Base-by-base conservation (phyloP, 805 yeast genomes). In the Yamadazyma sp. region DNA sequence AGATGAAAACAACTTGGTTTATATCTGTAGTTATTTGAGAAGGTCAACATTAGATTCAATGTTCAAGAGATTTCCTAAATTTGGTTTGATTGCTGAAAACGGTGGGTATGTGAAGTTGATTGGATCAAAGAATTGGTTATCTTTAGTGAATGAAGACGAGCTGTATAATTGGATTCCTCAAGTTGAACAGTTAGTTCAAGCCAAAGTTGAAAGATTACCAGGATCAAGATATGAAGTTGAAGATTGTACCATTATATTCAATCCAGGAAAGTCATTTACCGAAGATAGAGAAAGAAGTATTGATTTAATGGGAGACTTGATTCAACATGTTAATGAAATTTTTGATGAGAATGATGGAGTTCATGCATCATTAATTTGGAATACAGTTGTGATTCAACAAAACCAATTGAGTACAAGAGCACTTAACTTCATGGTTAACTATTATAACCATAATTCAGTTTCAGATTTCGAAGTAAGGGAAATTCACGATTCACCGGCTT, bases 51-150 rank as follows among this genome's bases (percentile, higher is more conserved):
- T 89, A 51, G 85, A 82, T 42, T 69, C 85, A 36, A 61, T 78
- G 35, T 88, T 81, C 60, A 69, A 82, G 13, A 73, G 86, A 45
- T 71, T 78, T 4, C 76, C 82, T 1, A 76, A 76, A 26, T 51
- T 89, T 20, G 97, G 97, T 0, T 65, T 91, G 34, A 79, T 91
- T 43, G 95, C 96, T 1, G 98, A 89, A 57, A 81, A 82, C 52
- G 98, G 98, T 23, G 94, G 87, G 0, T 86, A 75, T 49, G 70
- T 91, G 22, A 80, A 75, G 53, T 50, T 77, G 13, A 71, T 73
- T 11, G 70, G 75, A 14, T 45, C 64, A 18, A 58, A 65, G 11
- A 58, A 65, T 9, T 86, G 95, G 95, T 59, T 73, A 31, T 70
- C 82, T 2, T 65, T 82, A 15, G 76, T 78, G 20, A 75, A 76